Conservation (phyloP, 164 flowering plant species). For the Liriodendron chinense region DNA sequence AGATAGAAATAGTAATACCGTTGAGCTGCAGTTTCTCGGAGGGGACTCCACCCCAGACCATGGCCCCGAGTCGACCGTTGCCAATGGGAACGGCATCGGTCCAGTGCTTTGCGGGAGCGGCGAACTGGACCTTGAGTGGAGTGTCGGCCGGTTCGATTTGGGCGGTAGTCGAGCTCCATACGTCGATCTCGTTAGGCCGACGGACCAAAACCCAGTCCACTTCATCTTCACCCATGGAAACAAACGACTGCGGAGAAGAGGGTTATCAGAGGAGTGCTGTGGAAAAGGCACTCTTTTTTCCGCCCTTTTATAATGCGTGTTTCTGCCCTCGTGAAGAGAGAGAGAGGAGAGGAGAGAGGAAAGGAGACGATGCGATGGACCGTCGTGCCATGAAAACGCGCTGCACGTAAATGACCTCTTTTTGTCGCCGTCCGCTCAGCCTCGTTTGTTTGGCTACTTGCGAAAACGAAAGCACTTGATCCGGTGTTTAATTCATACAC, state of each 20-base stretch:
- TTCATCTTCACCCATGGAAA: constrained; percentile 6
- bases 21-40: constrained; percentile 80
- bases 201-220: constrained; percentile 59
- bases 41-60: constrained; percentile 88
- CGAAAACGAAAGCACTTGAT: too few relatives aligned
- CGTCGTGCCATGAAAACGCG: background rate
- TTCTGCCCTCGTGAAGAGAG: background rate
- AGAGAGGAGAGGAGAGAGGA: background rate
- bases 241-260: background rate
- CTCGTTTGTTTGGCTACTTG: too few relatives aligned
- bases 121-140: constrained; percentile 56
- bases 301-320: background rate
- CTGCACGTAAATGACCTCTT: background rate
- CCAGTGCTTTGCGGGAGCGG: constrained; percentile 75
- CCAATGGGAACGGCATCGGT: constrained; percentile 93
- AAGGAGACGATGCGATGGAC: background rate
- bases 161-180: constrained; percentile 45
- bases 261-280: background rate
- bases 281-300: background rate
- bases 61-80: constrained; percentile 93
- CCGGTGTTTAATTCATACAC: too few relatives aligned
- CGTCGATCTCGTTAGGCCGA: constrained; percentile 36
- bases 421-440: too few relatives aligned
- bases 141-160: constrained; percentile 8
- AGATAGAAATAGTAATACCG: constrained; percentile 33